phyloP scores from a whole-genome alignment of 2,329 filamentous ascomycete genomes.

The Aspergillus tamarii region DNA sequence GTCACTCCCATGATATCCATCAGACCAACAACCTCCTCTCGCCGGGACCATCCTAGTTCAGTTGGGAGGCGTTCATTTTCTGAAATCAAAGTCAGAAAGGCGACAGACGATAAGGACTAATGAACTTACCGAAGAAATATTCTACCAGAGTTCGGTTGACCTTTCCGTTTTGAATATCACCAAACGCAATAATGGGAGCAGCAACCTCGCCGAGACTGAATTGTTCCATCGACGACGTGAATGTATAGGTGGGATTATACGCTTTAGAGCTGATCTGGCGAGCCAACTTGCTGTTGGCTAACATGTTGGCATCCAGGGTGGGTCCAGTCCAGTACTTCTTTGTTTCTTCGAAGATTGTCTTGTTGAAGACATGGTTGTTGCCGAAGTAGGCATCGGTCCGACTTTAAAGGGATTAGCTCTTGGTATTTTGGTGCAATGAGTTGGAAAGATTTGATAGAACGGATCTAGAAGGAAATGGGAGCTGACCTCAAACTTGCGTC shows the following conservation, averaged over 20 bases:
- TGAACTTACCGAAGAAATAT: constrained; percentile 26
- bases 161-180: constrained; percentile 45
- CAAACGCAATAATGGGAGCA: constrained; percentile 56
- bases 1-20: constrained; percentile 16
- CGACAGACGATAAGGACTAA: constrained; percentile 41
- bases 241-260: constrained; percentile 54
- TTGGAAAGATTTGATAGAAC: not conserved
- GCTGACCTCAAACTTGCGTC: constrained; percentile 29
- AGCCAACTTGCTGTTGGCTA: constrained; percentile 52
- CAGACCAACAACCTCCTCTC: constrained; percentile 14
- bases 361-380: constrained; percentile 57
- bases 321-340: constrained; percentile 52
- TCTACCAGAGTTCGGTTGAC: constrained; percentile 38
- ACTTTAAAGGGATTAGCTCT: constrained; percentile 26
- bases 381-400: constrained; percentile 56
- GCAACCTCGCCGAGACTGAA: constrained; percentile 57
- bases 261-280: constrained; percentile 51
- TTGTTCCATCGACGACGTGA: constrained; percentile 45
- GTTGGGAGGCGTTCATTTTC: constrained; percentile 49
- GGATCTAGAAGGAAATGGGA: not conserved
- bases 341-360: constrained; percentile 48
- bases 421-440: not conserved
- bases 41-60: constrained; percentile 46
- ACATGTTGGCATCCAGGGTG: constrained; percentile 44
- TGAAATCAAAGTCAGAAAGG: constrained; percentile 18